These are phyloP conservation scores for Kwoniella sp. DNA, from an alignment of 768 basidiomycete species.

Conservation along the genomic window DNA sequence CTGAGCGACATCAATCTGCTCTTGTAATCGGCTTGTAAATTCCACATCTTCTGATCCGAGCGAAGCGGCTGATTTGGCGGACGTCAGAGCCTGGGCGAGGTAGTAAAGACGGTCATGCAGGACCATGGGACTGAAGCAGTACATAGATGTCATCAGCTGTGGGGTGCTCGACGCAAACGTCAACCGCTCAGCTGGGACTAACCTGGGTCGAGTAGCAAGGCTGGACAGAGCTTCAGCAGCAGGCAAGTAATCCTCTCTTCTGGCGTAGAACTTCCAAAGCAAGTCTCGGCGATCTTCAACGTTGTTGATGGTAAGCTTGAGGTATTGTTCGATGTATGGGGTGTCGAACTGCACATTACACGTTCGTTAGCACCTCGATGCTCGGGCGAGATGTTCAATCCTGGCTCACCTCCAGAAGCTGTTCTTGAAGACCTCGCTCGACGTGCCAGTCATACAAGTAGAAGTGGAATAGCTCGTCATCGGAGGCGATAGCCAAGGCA, in stretches of 20 bases:
- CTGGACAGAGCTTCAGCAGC: conserved; percentile 83
- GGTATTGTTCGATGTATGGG: conserved; percentile 82
- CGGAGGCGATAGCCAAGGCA: conserved; percentile 76
- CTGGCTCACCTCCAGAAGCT: conserved; percentile 76
- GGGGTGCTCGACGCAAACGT: not conserved
- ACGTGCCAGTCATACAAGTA: conserved; percentile 95
- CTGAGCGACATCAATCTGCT: conserved; percentile 94
- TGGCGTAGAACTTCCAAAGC: conserved; percentile 96
- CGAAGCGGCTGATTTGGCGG: conserved; percentile 91
- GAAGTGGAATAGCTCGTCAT: conserved; percentile 92
- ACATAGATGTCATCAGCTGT: not conserved
- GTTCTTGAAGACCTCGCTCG: conserved; percentile 74
- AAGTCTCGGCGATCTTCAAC: conserved; percentile 61
- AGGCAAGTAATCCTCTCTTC: conserved; percentile 79
- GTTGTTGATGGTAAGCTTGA: conserved; percentile 60
- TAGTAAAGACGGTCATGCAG: conserved; percentile 83
- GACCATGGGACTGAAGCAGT: conserved; percentile 33
- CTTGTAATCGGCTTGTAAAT: conserved; percentile 91
- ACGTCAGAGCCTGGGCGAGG: conserved; percentile 88
- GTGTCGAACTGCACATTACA: conserved; percentile 71
- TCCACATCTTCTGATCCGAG: conserved; percentile 83
- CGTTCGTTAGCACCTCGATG: no score
- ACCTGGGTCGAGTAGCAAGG: conserved; percentile 77
- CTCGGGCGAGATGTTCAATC: no score
- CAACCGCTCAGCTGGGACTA: not conserved